phyloP scores from a whole-genome alignment of 192 early-diverging fungal genomes.

The Rhizoclosmatium sp. region DNA sequence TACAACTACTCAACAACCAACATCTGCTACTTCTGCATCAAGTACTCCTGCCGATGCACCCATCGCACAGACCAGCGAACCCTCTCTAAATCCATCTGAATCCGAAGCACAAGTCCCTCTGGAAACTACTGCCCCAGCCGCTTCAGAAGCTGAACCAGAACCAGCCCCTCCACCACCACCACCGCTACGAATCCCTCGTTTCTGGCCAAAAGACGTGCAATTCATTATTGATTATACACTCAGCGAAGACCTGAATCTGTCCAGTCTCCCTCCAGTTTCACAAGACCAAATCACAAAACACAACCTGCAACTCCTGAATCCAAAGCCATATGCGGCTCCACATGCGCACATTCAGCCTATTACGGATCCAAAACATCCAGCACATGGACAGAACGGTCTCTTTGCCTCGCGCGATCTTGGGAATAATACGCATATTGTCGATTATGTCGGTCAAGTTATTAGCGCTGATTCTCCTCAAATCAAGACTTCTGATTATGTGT shows the following conservation, averaged over 20 bases:
- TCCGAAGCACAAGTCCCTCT: no score
- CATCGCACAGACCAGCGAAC: no score
- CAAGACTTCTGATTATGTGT: constrained; percentile 25
- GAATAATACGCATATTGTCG: constrained; percentile 26
- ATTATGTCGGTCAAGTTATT: constrained; percentile 30
- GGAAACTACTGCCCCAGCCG: neutral
- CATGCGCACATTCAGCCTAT: constrained; percentile 20
- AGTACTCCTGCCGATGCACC: no score
- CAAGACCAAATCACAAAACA: neutral
- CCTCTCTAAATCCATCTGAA: no score
- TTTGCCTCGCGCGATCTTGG: constrained; percentile 16
- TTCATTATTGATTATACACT: constrained; percentile 17
- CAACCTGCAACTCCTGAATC: neutral
- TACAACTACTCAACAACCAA: no score
- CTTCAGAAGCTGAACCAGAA: neutral
- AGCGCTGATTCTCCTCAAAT: neutral
- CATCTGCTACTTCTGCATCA: no score
- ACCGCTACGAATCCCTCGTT: neutral
- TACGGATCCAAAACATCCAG: constrained; percentile 33
- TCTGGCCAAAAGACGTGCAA: constrained; percentile 6
- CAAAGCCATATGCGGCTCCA: constrained; percentile 25
- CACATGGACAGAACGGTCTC: constrained; percentile 25
- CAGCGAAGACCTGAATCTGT: neutral
- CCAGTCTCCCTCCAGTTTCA: constrained; percentile 2
- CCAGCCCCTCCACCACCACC: constrained; percentile 10